Conservation (phyloP, 768 basidiomycete genomes). For the Phanerochaete sordida region DNA sequence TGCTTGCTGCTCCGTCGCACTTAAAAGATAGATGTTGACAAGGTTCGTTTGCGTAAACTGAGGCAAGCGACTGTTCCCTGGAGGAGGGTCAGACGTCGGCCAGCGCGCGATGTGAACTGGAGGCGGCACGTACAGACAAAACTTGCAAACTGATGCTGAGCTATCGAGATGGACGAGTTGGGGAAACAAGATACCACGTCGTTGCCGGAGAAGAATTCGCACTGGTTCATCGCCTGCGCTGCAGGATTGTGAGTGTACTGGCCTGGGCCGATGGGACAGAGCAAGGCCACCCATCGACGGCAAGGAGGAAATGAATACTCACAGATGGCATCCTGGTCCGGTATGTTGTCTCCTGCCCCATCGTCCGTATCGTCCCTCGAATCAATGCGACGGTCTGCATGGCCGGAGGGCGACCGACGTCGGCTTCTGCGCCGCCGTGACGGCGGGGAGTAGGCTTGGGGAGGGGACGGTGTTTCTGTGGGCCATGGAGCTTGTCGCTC, state of each 20-base stretch:
- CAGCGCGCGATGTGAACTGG: constrained; percentile 13
- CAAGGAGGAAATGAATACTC: constrained; percentile 2
- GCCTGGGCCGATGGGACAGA: not conserved
- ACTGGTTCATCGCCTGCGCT: constrained; percentile 42
- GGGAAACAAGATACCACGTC: constrained; percentile 79
- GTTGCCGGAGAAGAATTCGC: constrained; percentile 62
- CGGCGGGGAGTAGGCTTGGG: constrained; percentile 21
- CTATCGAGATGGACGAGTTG: constrained; percentile 43
- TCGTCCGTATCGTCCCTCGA: not conserved
- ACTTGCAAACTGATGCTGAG: constrained; percentile 73
- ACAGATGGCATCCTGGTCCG: constrained; percentile 19
- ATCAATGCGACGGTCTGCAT: constrained; percentile 3
- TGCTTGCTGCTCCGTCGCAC: constrained; percentile 53
- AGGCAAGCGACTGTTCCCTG: constrained; percentile 77
- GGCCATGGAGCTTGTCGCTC: constrained; percentile 40
- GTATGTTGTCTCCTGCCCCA: constrained; percentile 11
- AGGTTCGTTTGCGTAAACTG: constrained; percentile 55
- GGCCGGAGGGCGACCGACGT: not conserved
- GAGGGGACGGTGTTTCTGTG: constrained; percentile 29
- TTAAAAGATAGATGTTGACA: constrained; percentile 78
- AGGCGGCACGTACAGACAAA: constrained; percentile 68
- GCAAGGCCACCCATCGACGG: not conserved
- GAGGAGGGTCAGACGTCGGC: constrained; percentile 14
- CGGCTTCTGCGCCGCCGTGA: constrained; percentile 28
- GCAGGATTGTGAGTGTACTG: constrained; percentile 4